These are phyloP conservation scores for Nitzschia palea DNA, from an alignment of 108 stramenopile genomes.

Conservation along the genomic window DNA sequence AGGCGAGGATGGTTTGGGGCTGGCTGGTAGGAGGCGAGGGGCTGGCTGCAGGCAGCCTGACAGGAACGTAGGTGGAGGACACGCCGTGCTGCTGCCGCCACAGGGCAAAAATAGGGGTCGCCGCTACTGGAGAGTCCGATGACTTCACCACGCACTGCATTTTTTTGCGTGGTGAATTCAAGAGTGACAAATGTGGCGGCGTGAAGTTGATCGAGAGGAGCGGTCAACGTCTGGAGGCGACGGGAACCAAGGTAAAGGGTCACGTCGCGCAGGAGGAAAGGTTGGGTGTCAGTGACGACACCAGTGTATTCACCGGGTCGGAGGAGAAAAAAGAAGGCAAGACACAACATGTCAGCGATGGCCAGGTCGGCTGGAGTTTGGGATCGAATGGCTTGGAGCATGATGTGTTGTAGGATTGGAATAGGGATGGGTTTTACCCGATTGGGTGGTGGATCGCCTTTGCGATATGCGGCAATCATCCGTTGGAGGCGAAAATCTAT, in stretches of 20 bases:
- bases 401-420: background rate
- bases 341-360: too few relatives aligned
- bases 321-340: too few relatives aligned
- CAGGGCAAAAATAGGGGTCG: background rate
- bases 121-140: background rate
- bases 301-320: conserved; percentile 45
- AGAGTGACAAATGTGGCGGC: background rate
- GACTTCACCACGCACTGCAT: background rate
- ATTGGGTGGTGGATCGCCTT: conserved; percentile 34
- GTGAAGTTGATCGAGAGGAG: conserved; percentile 5
- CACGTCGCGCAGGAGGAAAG: too few relatives aligned
- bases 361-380: too few relatives aligned
- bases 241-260: conserved; percentile 22
- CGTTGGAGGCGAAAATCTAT: conserved; percentile 20
- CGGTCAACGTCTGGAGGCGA: conserved; percentile 9
- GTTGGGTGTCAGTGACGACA: conserved; percentile 15
- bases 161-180: background rate
- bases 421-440: conserved; percentile 44
- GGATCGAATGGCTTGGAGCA: too few relatives aligned
- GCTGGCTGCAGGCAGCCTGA: too few relatives aligned
- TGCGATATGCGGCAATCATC: conserved; percentile 5
- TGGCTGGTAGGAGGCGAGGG: background rate
- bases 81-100: conserved; percentile 20
- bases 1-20: background rate
- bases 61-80: conserved; percentile 46